phyloP scores from a whole-genome alignment of 352 stramenopile species.

The Pythium utonaiense region DNA sequence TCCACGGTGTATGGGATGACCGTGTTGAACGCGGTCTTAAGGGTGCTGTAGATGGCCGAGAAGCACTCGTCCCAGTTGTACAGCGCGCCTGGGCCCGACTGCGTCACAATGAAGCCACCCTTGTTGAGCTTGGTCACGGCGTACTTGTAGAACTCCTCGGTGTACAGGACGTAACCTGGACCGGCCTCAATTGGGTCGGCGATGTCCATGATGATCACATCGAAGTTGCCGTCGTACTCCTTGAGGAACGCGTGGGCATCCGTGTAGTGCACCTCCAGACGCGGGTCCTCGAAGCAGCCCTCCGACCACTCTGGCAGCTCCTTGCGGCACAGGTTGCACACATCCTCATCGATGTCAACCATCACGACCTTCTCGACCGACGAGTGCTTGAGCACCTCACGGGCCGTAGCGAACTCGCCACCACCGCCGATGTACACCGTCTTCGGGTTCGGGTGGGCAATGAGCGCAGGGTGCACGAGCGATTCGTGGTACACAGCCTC shows the following conservation, averaged over 20 bases:
- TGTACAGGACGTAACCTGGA: constrained; percentile 87
- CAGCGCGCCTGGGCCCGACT: constrained; percentile 87
- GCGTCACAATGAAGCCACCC: constrained; percentile 90
- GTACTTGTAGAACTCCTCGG: constrained; percentile 92
- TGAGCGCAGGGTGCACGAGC: constrained; percentile 92
- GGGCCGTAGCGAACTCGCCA: constrained; percentile 91
- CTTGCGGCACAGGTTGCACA: constrained; percentile 92
- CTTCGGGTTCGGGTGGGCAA: constrained; percentile 85
- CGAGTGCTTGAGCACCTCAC: constrained; percentile 90
- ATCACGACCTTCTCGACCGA: constrained; percentile 94
- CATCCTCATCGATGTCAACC: constrained; percentile 93
- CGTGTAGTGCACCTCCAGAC: constrained; percentile 89
- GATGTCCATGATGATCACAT: constrained; percentile 97
- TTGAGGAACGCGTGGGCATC: constrained; percentile 90
- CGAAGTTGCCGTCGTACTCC: constrained; percentile 75
- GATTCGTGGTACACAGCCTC: constrained; percentile 95
- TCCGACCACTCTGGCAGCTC: constrained; percentile 93
- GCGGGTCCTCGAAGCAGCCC: constrained; percentile 86
- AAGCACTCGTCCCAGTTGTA: constrained; percentile 93
- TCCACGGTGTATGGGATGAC: constrained; percentile 91
- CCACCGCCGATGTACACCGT: constrained; percentile 92
- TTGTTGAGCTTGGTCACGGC: constrained; percentile 79
- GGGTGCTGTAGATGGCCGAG: constrained; percentile 92
- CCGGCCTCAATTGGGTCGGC: constrained; percentile 92
- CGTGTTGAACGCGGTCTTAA: constrained; percentile 88